Conservation (phyloP, 306 rosid species). For the Pterocarpus macrocarpus region DNA sequence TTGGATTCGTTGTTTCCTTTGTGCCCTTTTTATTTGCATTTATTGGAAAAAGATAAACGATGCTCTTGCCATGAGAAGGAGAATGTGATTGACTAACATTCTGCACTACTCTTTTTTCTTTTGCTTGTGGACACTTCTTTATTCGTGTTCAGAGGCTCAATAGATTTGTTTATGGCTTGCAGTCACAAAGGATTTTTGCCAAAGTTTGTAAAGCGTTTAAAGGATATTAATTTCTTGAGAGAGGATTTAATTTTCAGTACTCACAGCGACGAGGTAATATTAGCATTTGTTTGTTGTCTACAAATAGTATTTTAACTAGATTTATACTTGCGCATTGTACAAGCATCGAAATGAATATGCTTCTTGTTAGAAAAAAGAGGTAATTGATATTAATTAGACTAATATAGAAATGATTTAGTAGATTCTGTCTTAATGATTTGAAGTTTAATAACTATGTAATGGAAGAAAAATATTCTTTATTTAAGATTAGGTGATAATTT, state of each 20-base stretch:
- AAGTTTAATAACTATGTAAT: too few species aligned
- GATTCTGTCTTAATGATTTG: too few species aligned
- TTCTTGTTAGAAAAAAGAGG: too few species aligned
- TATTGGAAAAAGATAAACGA: not conserved
- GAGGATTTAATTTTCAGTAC: slow-evolving; percentile 90
- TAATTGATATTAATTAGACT: too few species aligned
- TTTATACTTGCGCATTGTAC: too few species aligned
- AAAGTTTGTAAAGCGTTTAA: slow-evolving; percentile 72
- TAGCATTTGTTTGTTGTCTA: slow-evolving; percentile 34
- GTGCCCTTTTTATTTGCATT: slow-evolving; percentile 4
- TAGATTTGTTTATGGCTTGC: slow-evolving; percentile 51
- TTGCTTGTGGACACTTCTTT: slow-evolving; percentile 39
- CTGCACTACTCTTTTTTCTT: not conserved
- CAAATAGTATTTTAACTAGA: not conserved
- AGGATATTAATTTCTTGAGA: slow-evolving; percentile 82
- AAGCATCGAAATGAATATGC: too few species aligned
- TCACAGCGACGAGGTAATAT: slow-evolving; percentile 89
- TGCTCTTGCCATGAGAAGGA: slow-evolving; percentile 8
- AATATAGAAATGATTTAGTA: too few species aligned
- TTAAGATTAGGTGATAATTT: too few species aligned
- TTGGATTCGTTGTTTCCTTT: slow-evolving; percentile 23
- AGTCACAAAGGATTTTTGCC: slow-evolving; percentile 91
- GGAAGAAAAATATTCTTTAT: too few species aligned
- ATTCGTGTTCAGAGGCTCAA: slow-evolving; percentile 26
- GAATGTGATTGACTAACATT: slow-evolving; percentile 27